Percentiles rank a stretch among this genome's conserved stretches.
phyloP scores from a whole-genome alignment of 805 yeast genomes.

The Saccharomycopsis malanga region DNA sequence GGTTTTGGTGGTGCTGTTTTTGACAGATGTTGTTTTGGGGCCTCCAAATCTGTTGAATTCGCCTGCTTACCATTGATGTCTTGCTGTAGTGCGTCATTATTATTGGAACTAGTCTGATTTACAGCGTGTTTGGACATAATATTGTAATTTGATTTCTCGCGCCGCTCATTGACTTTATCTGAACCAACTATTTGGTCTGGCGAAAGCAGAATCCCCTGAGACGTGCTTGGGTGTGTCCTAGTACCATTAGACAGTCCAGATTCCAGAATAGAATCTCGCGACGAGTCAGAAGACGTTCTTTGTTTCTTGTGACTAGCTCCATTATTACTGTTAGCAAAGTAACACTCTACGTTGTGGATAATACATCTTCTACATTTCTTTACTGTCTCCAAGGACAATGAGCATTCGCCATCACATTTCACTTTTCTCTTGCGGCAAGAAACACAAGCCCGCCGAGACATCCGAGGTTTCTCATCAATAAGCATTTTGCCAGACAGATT shows the following conservation, averaged over 20 bases:
- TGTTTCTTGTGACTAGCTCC: conserved; percentile 44
- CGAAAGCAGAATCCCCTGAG: too few species aligned
- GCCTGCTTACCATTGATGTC: not conserved
- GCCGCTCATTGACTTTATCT: not conserved
- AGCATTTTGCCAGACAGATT: too few species aligned
- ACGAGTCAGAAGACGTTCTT: not conserved
- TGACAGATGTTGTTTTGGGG: not conserved
- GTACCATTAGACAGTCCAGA: too few species aligned
- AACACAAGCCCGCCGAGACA: conserved; percentile 55
- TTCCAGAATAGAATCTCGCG: not conserved
- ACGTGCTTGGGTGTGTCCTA: too few species aligned
- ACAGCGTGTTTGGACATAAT: not conserved
- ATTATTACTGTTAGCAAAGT: conserved; percentile 48
- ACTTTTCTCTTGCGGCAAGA: conserved; percentile 59
- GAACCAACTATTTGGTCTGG: not conserved
- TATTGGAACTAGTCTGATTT: not conserved
- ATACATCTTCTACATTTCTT: conserved; percentile 36
- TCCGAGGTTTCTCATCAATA: conserved; percentile 29
- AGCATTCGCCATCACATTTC: conserved; percentile 56
- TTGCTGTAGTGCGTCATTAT: not conserved
- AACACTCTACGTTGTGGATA: conserved; percentile 44
- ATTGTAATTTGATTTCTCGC: not conserved
- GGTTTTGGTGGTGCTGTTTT: not conserved
- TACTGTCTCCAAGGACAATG: conserved; percentile 25
- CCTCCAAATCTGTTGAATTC: not conserved